phyloP scores from a whole-genome alignment of 805 yeast species.

The Hanseniaspora guilliermondii region DNA sequence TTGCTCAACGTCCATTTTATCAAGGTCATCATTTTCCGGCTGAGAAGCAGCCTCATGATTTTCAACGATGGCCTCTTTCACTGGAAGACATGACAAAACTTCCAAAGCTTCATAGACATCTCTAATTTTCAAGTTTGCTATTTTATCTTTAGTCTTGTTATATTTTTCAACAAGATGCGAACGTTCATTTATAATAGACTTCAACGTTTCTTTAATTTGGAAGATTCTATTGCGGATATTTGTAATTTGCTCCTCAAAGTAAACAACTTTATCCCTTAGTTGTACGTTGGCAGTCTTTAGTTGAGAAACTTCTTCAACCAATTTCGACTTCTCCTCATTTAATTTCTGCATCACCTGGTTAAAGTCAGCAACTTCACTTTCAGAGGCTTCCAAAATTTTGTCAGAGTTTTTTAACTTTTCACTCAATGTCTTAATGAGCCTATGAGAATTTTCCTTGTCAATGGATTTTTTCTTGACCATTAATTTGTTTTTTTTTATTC shows the following conservation, averaged over 20 bases:
- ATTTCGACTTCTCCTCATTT: constrained; percentile 14
- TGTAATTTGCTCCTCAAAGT: background rate
- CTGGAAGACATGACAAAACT: background rate
- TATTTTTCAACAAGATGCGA: background rate
- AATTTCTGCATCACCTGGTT: constrained; percentile 23
- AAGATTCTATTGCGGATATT: background rate
- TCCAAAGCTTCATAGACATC: constrained; percentile 8
- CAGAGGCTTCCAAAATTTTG: constrained; percentile 32
- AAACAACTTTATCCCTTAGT: background rate
- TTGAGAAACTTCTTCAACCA: background rate
- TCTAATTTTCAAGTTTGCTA: background rate
- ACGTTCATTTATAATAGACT: background rate
- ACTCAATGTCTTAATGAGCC: background rate
- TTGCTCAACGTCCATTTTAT: background rate
- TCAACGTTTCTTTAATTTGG: background rate
- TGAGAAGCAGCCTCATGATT: background rate
- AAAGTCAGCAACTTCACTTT: background rate
- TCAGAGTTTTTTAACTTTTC: constrained; percentile 37
- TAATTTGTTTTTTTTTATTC: constrained; percentile 44
- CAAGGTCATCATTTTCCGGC: background rate
- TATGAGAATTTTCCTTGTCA: constrained; percentile 43
- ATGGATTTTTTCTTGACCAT: constrained; percentile 49
- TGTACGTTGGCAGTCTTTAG: background rate
- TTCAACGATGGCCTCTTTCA: too few species aligned
- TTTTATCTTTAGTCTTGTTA: background rate